A percentile compares a stretch with the other conserved stretches of the same genome.
Evolutionary conservation across 148 eudicot genomes (phyloP).

Genomic region (Vaccinium vitisidaea): DNA sequence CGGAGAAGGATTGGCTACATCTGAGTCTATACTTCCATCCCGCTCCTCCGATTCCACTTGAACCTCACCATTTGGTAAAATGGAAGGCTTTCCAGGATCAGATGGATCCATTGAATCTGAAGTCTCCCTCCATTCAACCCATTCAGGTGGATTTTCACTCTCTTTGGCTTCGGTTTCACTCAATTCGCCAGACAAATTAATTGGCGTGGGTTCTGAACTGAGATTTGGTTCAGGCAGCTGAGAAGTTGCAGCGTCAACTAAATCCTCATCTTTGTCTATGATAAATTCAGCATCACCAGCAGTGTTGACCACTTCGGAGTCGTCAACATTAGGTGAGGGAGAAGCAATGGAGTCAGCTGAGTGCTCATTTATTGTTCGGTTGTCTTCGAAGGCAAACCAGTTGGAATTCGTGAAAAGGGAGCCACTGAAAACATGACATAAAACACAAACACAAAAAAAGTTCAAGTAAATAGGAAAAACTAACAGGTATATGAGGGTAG

Average conservation of each 20-base stretch:
- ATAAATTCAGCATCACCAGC: constrained; percentile 32
- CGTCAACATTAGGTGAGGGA: constrained; percentile 44
- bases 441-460: neutral
- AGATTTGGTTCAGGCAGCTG: constrained; percentile 31
- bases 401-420: constrained; percentile 81
- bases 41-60: constrained; percentile 30
- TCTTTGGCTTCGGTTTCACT: constrained; percentile 29
- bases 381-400: constrained; percentile 91
- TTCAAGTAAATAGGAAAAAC: neutral
- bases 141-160: constrained; percentile 52
- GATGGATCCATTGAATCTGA: constrained; percentile 39
- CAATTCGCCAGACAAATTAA: constrained; percentile 12
- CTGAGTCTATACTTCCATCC: constrained; percentile 21
- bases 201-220: constrained; percentile 15
- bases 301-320: constrained; percentile 17
- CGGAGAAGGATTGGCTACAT: constrained; percentile 30
- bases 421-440: constrained; percentile 40
- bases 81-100: constrained; percentile 27
- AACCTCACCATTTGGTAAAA: constrained; percentile 37
- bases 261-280: constrained; percentile 32
- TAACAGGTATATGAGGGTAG: neutral
- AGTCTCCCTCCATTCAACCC: constrained; percentile 87
- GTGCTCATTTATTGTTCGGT: constrained; percentile 38
- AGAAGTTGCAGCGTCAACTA: constrained; percentile 40
- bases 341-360: constrained; percentile 43